phyloP scores from a whole-genome alignment of 1,284 basidiomycete species.

The Ganoderma resinaceum region DNA sequence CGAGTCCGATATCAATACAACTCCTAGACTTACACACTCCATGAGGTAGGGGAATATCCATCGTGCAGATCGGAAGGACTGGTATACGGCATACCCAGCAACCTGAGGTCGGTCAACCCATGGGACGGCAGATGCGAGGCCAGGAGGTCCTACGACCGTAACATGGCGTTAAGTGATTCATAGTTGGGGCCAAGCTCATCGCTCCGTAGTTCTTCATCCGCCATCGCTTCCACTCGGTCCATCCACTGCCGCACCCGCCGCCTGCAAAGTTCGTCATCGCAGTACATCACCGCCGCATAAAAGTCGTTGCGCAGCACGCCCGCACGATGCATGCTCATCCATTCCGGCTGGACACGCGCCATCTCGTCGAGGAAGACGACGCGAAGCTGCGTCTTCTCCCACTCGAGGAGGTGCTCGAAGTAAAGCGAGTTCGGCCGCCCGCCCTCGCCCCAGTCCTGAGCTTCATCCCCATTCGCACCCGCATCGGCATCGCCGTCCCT shows the following conservation, averaged over 20 bases:
- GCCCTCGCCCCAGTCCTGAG: not conserved
- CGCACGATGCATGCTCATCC: not conserved
- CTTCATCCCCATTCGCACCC: too few relatives aligned
- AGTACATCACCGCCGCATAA: not conserved
- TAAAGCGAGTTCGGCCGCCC: not conserved
- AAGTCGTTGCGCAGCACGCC: not conserved
- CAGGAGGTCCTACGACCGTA: not conserved
- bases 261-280: not conserved
- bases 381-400: not conserved
- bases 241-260: not conserved
- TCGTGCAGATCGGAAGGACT: too few relatives aligned
- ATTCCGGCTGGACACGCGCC: not conserved
- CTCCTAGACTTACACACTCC: too few relatives aligned
- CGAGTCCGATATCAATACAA: not conserved
- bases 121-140: not conserved
- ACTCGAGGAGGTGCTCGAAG: not conserved
- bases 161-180: not conserved
- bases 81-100: too few relatives aligned
- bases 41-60: too few relatives aligned
- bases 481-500: too few relatives aligned
- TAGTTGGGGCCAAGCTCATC: not conserved
- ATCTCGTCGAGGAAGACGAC: not conserved
- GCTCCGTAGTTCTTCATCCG: not conserved
- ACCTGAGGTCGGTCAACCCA: too few relatives aligned
- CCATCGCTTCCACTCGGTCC: not conserved